Evolutionary conservation across 305 asterid genomes (phyloP).

Genomic region (Striga hermonthica): DNA sequence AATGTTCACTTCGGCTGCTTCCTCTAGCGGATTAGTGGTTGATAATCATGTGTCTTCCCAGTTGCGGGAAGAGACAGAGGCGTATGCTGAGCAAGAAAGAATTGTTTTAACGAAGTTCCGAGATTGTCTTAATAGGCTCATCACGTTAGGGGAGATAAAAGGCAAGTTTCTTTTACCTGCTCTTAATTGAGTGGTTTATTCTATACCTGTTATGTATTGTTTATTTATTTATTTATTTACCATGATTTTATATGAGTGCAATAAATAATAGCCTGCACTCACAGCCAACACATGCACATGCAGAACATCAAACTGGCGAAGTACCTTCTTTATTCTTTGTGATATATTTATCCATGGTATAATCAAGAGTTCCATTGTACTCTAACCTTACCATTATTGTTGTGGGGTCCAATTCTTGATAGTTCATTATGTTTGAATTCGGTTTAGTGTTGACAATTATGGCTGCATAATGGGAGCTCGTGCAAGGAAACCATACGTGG

Average conservation of each 20-base stretch:
- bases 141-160: slow-evolving; percentile 82
- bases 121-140: slow-evolving; percentile 88
- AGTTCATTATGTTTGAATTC: too few species aligned
- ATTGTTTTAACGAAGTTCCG: slow-evolving; percentile 79
- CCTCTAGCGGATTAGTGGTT: slow-evolving; percentile 48
- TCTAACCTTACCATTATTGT: too few species aligned
- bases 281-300: too few species aligned
- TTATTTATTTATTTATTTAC: slow-evolving; percentile 21
- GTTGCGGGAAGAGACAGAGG: slow-evolving; percentile 52
- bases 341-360: too few species aligned
- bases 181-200: slow-evolving; percentile 25
- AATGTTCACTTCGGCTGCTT: slow-evolving; percentile 55
- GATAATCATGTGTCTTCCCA: slow-evolving; percentile 48
- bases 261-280: neutral
- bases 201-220: slow-evolving; percentile 5
- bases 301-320: too few species aligned
- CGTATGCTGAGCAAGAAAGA: slow-evolving; percentile 85
- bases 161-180: slow-evolving; percentile 48
- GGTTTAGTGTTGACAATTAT: too few species aligned
- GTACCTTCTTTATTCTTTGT: too few species aligned
- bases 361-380: too few species aligned
- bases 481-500: too few species aligned
- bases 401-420: too few species aligned
- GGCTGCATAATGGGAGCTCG: too few species aligned
- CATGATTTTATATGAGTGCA: slow-evolving; percentile 10